These are phyloP conservation scores for Aureobasidium melanogenum DNA, from an alignment of 2,329 filamentous ascomycete species.

Conservation along the genomic window DNA sequence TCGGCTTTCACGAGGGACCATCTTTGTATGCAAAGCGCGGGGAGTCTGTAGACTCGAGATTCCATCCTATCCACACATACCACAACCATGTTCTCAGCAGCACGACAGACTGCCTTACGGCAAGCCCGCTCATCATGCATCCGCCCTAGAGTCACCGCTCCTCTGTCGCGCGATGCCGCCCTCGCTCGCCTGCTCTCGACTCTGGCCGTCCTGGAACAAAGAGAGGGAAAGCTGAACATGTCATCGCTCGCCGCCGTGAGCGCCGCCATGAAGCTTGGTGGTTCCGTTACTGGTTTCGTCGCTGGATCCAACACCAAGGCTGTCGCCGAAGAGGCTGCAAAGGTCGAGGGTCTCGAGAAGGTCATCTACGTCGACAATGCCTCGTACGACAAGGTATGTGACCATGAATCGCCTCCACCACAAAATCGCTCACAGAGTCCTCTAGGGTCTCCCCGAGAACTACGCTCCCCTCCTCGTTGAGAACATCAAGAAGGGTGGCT, in stretches of 20 bases:
- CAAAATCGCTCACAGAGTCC: neutral
- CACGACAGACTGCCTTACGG: slow-evolving; percentile 15
- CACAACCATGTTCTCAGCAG: slow-evolving; percentile 16
- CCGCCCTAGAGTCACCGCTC: slow-evolving; percentile 26
- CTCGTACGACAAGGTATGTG: slow-evolving; percentile 76
- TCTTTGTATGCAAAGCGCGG: neutral
- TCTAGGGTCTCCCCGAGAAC: slow-evolving; percentile 75
- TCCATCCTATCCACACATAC: neutral
- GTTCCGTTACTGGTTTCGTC: slow-evolving; percentile 75
- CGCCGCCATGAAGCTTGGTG: slow-evolving; percentile 79
- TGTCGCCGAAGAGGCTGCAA: slow-evolving; percentile 75
- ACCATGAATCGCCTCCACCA: neutral
- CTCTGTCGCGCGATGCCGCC: slow-evolving; percentile 43
- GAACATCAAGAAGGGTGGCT: slow-evolving; percentile 93
- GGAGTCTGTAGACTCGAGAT: neutral
- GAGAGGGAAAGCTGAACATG: slow-evolving; percentile 74
- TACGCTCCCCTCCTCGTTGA: slow-evolving; percentile 88
- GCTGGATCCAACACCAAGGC: slow-evolving; percentile 69
- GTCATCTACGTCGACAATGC: slow-evolving; percentile 80
- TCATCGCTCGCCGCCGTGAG: slow-evolving; percentile 78
- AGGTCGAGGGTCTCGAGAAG: slow-evolving; percentile 85
- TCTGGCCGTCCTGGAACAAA: slow-evolving; percentile 85
- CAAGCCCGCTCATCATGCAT: slow-evolving; percentile 22
- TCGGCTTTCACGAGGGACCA: neutral
- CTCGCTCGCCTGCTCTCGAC: slow-evolving; percentile 70